Conservation (phyloP, 1,284 basidiomycete genomes). For the Golubevia sp. region DNA sequence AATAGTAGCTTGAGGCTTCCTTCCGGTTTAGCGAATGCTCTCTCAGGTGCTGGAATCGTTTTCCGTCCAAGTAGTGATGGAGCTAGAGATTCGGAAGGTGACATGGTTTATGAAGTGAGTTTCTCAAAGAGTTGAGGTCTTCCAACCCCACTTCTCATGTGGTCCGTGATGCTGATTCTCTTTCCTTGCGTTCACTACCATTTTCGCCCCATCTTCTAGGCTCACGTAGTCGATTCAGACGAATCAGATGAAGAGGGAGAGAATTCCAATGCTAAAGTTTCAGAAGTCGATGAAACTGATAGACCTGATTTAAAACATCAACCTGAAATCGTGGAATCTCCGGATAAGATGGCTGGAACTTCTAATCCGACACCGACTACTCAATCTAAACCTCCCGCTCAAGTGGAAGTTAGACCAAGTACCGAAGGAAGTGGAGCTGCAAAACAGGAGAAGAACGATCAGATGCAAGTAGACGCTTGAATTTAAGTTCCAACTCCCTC, state of each 20-base stretch:
- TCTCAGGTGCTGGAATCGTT: slow-evolving; percentile 49
- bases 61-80: slow-evolving; percentile 30
- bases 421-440: too few relatives aligned
- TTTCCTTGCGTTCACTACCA: background rate
- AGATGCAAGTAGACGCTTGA: too few relatives aligned
- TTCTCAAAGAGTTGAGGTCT: too few relatives aligned
- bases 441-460: too few relatives aligned
- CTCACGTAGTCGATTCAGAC: slow-evolving; percentile 46
- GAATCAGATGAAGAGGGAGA: slow-evolving; percentile 15
- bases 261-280: slow-evolving; percentile 22
- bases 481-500: too few relatives aligned
- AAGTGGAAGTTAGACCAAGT: too few relatives aligned
- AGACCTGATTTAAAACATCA: slow-evolving; percentile 17
- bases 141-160: background rate
- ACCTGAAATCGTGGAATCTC: slow-evolving; percentile 38
- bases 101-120: slow-evolving; percentile 37
- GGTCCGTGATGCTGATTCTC: background rate
- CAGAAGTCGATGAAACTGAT: background rate
- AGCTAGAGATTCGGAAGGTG: slow-evolving; percentile 31
- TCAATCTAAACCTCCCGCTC: too few relatives aligned
- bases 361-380: slow-evolving; percentile 7
- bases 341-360: slow-evolving; percentile 16
- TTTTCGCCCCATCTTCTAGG: background rate
- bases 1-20: slow-evolving; percentile 21
- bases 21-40: slow-evolving; percentile 35